phyloP scores from a whole-genome alignment of 192 early-diverging fungal genomes.

The Phlyctochytrium bullatum region DNA sequence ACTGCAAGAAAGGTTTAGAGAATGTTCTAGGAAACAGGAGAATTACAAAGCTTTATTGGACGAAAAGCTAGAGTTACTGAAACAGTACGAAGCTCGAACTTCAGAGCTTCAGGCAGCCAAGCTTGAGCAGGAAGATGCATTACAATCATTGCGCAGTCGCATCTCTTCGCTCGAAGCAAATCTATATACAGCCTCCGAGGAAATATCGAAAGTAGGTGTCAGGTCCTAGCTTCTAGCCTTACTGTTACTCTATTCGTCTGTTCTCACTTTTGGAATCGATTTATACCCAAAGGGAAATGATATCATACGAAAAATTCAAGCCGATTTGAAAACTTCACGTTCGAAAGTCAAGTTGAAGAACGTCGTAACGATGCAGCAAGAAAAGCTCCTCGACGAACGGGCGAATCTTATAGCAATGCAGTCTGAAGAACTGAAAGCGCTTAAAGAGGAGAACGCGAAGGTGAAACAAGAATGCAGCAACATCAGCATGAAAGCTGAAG shows the following conservation, averaged over 20 bases:
- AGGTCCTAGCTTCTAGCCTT: not conserved
- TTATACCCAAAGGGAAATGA: conserved; percentile 50
- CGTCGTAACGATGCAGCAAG: conserved; percentile 57
- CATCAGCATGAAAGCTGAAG: conserved; percentile 18
- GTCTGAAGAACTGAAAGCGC: conserved; percentile 38
- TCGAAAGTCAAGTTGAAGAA: conserved; percentile 58
- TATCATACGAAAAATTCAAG: conserved; percentile 54
- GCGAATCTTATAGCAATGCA: conserved; percentile 29
- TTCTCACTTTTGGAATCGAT: not conserved
- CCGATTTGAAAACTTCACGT: conserved; percentile 47
- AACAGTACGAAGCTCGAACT: too few species aligned
- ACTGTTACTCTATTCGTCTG: not conserved
- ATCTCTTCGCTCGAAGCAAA: conserved; percentile 12
- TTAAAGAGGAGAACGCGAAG: conserved; percentile 25
- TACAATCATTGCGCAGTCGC: too few species aligned
- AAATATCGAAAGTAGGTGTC: conserved; percentile 22
- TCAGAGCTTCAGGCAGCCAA: too few species aligned
- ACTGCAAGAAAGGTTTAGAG: too few species aligned
- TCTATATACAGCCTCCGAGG: conserved; percentile 15
- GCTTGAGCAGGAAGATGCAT: too few species aligned
- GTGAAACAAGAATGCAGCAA: conserved; percentile 14
- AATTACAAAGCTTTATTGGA: too few species aligned
- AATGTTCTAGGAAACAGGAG: too few species aligned
- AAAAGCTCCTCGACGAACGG: conserved; percentile 54
- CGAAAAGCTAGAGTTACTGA: too few species aligned